Conservation (phyloP, 768 basidiomycete genomes). For the Psilocybe tampanensis region DNA sequence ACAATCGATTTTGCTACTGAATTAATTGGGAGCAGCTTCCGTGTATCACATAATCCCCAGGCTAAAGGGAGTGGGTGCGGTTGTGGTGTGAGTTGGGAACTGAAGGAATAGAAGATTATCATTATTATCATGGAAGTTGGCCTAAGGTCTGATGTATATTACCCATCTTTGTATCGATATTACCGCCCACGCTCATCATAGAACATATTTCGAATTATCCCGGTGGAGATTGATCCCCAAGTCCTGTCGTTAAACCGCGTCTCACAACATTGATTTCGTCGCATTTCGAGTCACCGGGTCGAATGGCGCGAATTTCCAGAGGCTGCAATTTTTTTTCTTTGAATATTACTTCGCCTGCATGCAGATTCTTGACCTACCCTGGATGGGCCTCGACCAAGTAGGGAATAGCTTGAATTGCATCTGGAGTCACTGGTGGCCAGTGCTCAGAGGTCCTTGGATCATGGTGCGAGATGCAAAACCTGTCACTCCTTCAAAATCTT, state of each 20-base stretch:
- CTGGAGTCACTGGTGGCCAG: slow-evolving; percentile 25
- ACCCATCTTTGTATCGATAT: slow-evolving; percentile 23
- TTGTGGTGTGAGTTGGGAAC: slow-evolving; percentile 95
- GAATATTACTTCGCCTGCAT: not conserved
- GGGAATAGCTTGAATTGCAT: slow-evolving; percentile 26
- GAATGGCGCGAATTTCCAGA: slow-evolving; percentile 29
- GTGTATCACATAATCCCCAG: slow-evolving; percentile 83
- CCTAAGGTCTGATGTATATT: slow-evolving; percentile 24
- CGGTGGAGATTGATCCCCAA: not conserved
- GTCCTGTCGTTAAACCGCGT: not conserved
- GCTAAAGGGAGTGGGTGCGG: slow-evolving; percentile 91
- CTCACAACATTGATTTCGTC: not conserved
- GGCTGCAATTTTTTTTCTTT: slow-evolving; percentile 8
- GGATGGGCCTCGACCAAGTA: slow-evolving; percentile 21
- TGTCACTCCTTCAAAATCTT: slow-evolving; percentile 1
- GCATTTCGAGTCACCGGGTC: slow-evolving; percentile 24
- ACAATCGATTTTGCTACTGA: slow-evolving; percentile 92
- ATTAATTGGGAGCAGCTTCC: slow-evolving; percentile 91
- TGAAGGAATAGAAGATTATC: slow-evolving; percentile 47
- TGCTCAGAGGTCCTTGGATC: slow-evolving; percentile 23
- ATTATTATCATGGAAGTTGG: not conserved
- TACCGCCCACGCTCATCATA: slow-evolving; percentile 7
- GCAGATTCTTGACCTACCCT: slow-evolving; percentile 12
- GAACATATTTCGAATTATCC: not conserved
- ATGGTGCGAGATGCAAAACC: slow-evolving; percentile 31